Percentiles rank a stretch among this genome's conserved stretches.
Evolutionary conservation across 2,329 filamentous ascomycete species (phyloP).

Genomic region (Periconia digitata): DNA sequence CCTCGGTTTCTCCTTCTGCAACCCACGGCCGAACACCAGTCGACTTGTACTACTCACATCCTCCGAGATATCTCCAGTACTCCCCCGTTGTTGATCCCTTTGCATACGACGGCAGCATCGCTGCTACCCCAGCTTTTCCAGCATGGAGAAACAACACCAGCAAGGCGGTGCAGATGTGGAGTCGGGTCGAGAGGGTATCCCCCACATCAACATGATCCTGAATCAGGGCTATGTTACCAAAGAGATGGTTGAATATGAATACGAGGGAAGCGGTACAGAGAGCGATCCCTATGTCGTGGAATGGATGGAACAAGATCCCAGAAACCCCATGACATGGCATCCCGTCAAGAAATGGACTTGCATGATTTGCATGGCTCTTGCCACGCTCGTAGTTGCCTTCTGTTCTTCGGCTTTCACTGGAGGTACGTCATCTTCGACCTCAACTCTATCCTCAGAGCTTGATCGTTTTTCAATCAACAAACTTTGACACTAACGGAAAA

Average conservation of each 20-base stretch:
- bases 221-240: constrained; percentile 42
- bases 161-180: constrained; percentile 26
- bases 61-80: background rate
- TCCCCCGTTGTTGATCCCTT: background rate
- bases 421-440: constrained; percentile 22
- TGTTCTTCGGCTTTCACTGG: constrained; percentile 46
- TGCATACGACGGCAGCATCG: background rate
- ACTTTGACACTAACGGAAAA: constrained; percentile 2
- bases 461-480: background rate
- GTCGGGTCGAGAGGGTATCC: constrained; percentile 36
- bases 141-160: constrained; percentile 13
- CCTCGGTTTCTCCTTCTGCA: too few relatives aligned
- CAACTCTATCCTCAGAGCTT: too few relatives aligned
- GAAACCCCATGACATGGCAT: constrained; percentile 47
- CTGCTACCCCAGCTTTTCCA: background rate
- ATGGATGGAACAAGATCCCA: constrained; percentile 50
- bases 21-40: too few relatives aligned
- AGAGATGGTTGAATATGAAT: constrained; percentile 43
- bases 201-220: constrained; percentile 39
- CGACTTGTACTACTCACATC: too few relatives aligned
- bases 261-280: constrained; percentile 46
- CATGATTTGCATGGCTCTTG: constrained; percentile 44
- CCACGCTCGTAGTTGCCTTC: constrained; percentile 48
- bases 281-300: constrained; percentile 50
- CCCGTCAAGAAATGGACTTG: constrained; percentile 46